phyloP scores from a whole-genome alignment of 129 eudicot genomes.

The Chrysanthemum seticuspe region DNA sequence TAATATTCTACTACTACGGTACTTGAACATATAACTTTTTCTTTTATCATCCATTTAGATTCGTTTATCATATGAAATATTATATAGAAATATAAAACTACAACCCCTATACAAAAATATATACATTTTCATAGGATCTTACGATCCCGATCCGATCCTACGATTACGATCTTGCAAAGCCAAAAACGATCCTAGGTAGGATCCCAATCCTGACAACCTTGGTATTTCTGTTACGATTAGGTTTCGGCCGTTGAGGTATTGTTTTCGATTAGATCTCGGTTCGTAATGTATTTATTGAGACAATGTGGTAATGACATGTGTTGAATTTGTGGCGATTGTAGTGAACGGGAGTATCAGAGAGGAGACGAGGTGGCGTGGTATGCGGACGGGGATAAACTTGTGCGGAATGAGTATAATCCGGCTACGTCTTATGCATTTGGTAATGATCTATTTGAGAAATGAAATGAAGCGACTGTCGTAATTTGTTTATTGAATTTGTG shows the following conservation, averaged over 20 bases:
- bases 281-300: conserved; percentile 18
- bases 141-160: too few relatives aligned
- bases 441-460: conserved; percentile 1
- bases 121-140: too few relatives aligned
- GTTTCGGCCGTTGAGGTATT: conserved; percentile 96
- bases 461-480: conserved; percentile 1
- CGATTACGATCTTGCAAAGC: too few relatives aligned
- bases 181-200: too few relatives aligned
- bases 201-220: too few relatives aligned
- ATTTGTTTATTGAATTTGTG: conserved; percentile 9
- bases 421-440: conserved; percentile 90
- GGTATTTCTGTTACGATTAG: conserved; percentile 98
- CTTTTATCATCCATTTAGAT: too few relatives aligned
- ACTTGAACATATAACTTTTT: too few relatives aligned
- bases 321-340: conserved; percentile 36
- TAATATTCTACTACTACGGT: too few relatives aligned
- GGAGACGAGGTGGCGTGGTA: conserved; percentile 98
- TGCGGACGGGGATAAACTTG: conserved; percentile 79
- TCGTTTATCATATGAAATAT: too few relatives aligned
- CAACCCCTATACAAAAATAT: too few relatives aligned
- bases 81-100: too few relatives aligned
- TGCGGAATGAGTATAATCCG: conserved; percentile 88
- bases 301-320: conserved; percentile 30
- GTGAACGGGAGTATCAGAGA: conserved; percentile 84
- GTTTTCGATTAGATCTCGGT: conserved; percentile 18